phyloP scores from a whole-genome alignment of 2,329 filamentous ascomycete genomes.

The Colletotrichum sojae region DNA sequence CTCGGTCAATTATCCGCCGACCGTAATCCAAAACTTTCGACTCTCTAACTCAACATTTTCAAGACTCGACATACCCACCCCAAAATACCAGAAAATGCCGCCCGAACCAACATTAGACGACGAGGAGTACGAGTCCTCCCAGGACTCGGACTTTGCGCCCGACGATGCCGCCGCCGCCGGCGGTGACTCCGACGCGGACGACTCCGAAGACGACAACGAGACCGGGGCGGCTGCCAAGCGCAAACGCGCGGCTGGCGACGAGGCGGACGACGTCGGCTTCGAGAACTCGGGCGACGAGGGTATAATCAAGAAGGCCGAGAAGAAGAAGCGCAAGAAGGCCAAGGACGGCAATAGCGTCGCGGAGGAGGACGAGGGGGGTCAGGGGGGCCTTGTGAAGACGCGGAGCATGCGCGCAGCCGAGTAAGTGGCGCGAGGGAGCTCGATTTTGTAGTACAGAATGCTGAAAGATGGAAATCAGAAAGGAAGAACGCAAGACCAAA shows the following conservation, averaged over 20 bases:
- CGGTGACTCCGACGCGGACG: constrained; percentile 64
- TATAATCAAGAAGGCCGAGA: constrained; percentile 74
- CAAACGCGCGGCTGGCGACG: constrained; percentile 49
- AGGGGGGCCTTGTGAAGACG: constrained; percentile 79
- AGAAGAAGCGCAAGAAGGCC: constrained; percentile 62
- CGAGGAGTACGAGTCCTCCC: constrained; percentile 75
- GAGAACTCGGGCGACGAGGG: constrained; percentile 82
- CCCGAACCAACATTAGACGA: constrained; percentile 58
- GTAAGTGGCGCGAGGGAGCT: constrained; percentile 54
- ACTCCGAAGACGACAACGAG: constrained; percentile 59
- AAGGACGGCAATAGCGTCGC: constrained; percentile 51
- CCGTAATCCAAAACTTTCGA: constrained; percentile 20
- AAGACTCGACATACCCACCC: constrained; percentile 1
- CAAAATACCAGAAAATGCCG: constrained; percentile 55
- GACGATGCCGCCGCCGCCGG: constrained; percentile 62
- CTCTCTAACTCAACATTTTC: neutral
- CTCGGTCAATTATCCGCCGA: constrained; percentile 33
- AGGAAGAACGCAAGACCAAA: constrained; percentile 69
- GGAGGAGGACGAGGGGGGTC: constrained; percentile 70
- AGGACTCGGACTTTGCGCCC: constrained; percentile 82
- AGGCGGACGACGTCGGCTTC: constrained; percentile 64
- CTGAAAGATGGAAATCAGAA: constrained; percentile 53
- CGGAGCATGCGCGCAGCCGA: constrained; percentile 78
- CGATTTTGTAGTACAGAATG: fast-evolving
- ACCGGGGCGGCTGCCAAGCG: constrained; percentile 48